Base-by-base conservation (phyloP, 805 yeast genomes). In the Tetrapisispora taiwanensis region DNA sequence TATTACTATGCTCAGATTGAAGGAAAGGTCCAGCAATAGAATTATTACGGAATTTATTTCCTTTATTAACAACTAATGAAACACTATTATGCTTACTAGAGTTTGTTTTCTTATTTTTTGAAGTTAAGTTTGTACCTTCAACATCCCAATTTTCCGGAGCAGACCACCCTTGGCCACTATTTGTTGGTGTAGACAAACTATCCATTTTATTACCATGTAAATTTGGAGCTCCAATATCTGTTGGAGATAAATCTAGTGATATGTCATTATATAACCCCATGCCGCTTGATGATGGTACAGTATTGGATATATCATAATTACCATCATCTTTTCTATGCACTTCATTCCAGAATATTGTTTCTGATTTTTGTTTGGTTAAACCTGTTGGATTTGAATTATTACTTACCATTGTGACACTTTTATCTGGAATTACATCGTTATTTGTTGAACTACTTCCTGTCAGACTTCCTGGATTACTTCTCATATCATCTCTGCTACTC, bases 61-160 rank as follows among this genome's bases (percentile, higher is more conserved):
- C 41, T 26, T 36, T 31, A 7, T 43, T 34, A 12, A 39, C 32
- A 12, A 28, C 30, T 15, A 41, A 19, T 6, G 48, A 33, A 8
- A 32, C 31, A 19, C 32, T 39, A n/a, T 35, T 52, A 7, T 39
- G n/a, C 36, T 42, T 44, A 22, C 18, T 30, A 14, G 44, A 42
- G 27, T 40, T 44, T 1, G 41, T 24, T 30, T 37, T 46, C n/a
- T 27, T 46, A 47, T 44, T 30, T 48, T 50, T 32, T 7, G 39
- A 18, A 13, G 19, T 24, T 5, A 39, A 30, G 3, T 22, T 27
- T 18, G 52, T 44, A 28, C 58, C 52, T 39, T 72, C 75, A 9
- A 76, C 80, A 52, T 76, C 79, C 82, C 82, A 77, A 48, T 76
- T 71, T 44, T 76, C 80, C 2, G 82, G 82, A 5, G 82, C 75